Evolutionary conservation across 164 flowering plant species (phyloP).

Genomic region (Houttuynia cordata): DNA sequence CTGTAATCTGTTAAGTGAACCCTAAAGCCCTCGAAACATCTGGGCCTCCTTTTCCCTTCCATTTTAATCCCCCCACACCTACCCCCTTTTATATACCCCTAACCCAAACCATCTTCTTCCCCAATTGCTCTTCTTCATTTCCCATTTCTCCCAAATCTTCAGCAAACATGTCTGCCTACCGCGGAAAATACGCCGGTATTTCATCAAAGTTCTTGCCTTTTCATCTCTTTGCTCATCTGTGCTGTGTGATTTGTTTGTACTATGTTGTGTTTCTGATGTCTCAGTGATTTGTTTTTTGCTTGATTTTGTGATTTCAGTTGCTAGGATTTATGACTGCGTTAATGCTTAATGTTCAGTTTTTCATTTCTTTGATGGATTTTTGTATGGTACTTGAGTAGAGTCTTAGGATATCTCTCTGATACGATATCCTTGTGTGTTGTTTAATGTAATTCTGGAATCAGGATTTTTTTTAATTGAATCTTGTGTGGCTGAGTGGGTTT

Average conservation of each 20-base stretch:
- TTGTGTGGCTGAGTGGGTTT: not conserved
- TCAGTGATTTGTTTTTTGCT: no score
- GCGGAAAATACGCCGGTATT: not conserved
- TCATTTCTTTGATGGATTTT: no score
- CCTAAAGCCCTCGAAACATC: not conserved
- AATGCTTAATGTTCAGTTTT: no score
- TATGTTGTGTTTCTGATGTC: not conserved
- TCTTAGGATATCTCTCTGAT: no score
- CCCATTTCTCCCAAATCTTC: not conserved
- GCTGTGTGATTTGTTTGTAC: not conserved
- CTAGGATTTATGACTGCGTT: no score
- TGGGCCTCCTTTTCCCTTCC: not conserved
- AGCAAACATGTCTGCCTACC: not conserved
- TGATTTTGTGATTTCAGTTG: no score
- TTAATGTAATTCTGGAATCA: no score
- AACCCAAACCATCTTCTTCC: not conserved
- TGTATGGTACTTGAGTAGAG: no score
- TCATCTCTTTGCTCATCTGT: no score
- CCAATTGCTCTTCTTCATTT: not conserved
- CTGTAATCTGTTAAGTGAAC: no score
- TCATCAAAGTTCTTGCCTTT: not conserved
- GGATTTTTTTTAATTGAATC: not conserved
- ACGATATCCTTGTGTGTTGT: no score
- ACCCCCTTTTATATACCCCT: not conserved
- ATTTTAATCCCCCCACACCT: not conserved